phyloP scores from a whole-genome alignment of 2,329 filamentous ascomycete genomes.

The Fusarium abutilonis region DNA sequence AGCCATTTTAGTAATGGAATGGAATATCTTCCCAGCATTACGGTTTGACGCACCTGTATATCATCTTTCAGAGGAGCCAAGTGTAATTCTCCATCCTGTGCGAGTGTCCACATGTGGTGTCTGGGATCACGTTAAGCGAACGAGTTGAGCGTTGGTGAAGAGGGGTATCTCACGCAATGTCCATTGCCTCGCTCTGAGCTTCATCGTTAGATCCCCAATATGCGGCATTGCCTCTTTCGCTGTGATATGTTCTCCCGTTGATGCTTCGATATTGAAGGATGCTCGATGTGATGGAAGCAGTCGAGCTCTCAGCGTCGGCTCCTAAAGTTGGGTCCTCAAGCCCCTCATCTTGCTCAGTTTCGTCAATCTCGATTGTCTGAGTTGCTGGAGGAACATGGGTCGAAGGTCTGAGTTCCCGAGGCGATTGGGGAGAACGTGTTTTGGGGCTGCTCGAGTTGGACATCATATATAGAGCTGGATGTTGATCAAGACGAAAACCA shows the following conservation, averaged over 20 bases:
- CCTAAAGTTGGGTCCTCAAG: background rate
- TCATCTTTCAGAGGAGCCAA: conserved; percentile 8
- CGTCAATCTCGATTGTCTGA: background rate
- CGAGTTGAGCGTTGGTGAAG: background rate
- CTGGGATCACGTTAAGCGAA: background rate
- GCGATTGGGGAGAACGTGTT: too few species aligned
- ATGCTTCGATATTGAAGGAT: conserved; percentile 1
- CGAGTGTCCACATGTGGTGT: conserved; percentile 10
- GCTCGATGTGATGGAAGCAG: conserved; percentile 1
- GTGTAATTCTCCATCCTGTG: conserved; percentile 7
- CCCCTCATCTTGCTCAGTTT: too few species aligned
- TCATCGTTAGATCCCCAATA: conserved; percentile 23
- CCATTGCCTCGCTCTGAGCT: conserved; percentile 16
- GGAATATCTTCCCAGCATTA: too few species aligned
- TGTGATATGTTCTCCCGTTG: conserved; percentile 2
- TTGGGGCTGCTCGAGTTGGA: too few species aligned
- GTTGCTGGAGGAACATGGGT: too few species aligned
- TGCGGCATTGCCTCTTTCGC: conserved; percentile 1
- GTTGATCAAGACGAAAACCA: too few species aligned
- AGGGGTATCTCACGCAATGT: conserved; percentile 7
- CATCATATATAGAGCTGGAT: too few species aligned
- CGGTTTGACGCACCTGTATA: background rate
- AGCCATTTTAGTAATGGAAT: too few species aligned
- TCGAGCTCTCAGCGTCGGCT: background rate
- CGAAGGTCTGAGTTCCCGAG: too few species aligned